Conservation (phyloP, 2,329 filamentous ascomycete genomes). For the Aspergillus sp. region DNA sequence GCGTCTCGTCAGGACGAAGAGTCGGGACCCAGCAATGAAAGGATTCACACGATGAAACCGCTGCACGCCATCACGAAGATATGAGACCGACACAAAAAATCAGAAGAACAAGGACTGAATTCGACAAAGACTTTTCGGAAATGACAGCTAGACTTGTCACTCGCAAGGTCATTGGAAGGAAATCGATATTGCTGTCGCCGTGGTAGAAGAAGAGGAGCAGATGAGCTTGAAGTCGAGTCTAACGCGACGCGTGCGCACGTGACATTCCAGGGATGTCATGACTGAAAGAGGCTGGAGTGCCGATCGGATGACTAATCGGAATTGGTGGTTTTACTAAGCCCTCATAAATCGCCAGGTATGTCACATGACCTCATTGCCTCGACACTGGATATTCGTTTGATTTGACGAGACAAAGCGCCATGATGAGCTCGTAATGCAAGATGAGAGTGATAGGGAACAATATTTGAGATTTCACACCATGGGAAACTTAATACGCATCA, state of each 20-base stretch:
- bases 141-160: slow-evolving; percentile 1
- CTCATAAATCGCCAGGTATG: neutral
- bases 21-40: slow-evolving; percentile 22
- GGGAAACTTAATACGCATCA: slow-evolving; percentile 17
- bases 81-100: slow-evolving; percentile 9
- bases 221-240: neutral
- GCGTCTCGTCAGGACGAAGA: slow-evolving; percentile 28
- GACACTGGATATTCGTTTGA: neutral
- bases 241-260: slow-evolving; percentile 8
- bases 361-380: neutral
- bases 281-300: no score
- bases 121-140: neutral
- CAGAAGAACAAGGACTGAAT: slow-evolving; percentile 2
- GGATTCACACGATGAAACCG: slow-evolving; percentile 4
- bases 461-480: slow-evolving; percentile 14
- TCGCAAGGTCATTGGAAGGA: slow-evolving; percentile 4
- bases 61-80: slow-evolving; percentile 5
- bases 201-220: slow-evolving; percentile 4
- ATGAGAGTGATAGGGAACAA: neutral
- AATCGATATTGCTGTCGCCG: slow-evolving; percentile 3
- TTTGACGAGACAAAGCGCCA: neutral
- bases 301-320: no score
- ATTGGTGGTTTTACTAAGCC: no score
- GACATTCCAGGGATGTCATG: neutral
- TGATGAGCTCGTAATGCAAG: no score